Percentiles rank a stretch among this genome's conserved stretches.
Conservation (phyloP, 2,329 filamentous ascomycete species). For the Fusarium nodosum region DNA sequence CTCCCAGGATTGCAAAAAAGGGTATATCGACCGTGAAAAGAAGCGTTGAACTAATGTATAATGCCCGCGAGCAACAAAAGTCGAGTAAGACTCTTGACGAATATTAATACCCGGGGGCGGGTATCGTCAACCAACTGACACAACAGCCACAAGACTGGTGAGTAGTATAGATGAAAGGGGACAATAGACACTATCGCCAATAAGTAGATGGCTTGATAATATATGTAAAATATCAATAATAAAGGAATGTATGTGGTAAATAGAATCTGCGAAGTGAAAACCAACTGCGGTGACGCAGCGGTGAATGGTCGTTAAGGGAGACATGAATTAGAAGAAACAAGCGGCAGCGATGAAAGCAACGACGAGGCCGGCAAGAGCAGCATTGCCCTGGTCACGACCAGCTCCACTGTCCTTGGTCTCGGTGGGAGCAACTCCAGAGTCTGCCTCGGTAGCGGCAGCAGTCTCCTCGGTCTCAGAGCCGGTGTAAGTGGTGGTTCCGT, state of each 20-base stretch:
- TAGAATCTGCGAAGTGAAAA: slow-evolving; percentile 44
- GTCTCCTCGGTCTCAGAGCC: slow-evolving; percentile 27
- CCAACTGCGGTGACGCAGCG: slow-evolving; percentile 41
- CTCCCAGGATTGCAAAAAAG: slow-evolving; percentile 47
- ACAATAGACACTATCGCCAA: slow-evolving; percentile 56
- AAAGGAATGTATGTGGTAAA: slow-evolving; percentile 41
- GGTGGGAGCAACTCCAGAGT: slow-evolving; percentile 51
- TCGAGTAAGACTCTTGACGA: slow-evolving; percentile 24
- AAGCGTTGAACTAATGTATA: slow-evolving; percentile 49
- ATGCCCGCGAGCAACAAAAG: slow-evolving; percentile 44
- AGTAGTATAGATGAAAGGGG: slow-evolving; percentile 32
- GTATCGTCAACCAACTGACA: slow-evolving; percentile 32
- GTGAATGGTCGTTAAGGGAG: slow-evolving; percentile 23
- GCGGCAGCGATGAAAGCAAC: slow-evolving; percentile 68
- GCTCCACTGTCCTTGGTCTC: slow-evolving; percentile 61
- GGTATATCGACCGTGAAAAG: slow-evolving; percentile 53
- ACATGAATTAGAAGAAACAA: slow-evolving; percentile 59
- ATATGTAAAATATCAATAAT: slow-evolving; percentile 49
- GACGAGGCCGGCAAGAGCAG: slow-evolving; percentile 67
- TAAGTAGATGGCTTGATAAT: slow-evolving; percentile 48
- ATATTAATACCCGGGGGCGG: slow-evolving; percentile 39
- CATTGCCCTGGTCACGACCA: slow-evolving; percentile 63
- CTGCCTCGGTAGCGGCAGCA: slow-evolving; percentile 45
- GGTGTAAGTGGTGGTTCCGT: slow-evolving; percentile 54
- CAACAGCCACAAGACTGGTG: slow-evolving; percentile 10